phyloP scores from a whole-genome alignment of 257 asterid genomes.

The Ligustrum vulgare region DNA sequence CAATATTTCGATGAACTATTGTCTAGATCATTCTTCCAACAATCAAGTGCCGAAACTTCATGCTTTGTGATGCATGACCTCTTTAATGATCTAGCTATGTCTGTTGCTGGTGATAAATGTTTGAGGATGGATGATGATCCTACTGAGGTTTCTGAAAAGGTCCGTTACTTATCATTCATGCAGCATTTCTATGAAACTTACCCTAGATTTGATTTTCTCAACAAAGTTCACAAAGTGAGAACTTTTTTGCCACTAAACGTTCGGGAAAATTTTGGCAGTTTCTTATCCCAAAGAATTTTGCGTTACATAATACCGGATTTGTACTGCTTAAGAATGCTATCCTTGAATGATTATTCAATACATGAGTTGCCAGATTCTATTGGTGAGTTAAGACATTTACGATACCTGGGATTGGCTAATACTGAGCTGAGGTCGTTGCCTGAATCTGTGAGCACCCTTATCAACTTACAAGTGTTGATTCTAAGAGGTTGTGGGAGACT shows the following conservation, averaged over 20 bases:
- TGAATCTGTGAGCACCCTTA: slow-evolving; percentile 9
- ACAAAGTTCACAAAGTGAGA: slow-evolving; percentile 28
- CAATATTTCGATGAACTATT: slow-evolving; percentile 4
- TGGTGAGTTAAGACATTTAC: slow-evolving; percentile 28
- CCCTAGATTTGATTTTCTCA: slow-evolving; percentile 22
- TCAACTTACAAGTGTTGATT: slow-evolving; percentile 17
- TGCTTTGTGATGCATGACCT: slow-evolving; percentile 16
- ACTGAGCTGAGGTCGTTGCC: slow-evolving; percentile 17
- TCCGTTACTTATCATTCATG: slow-evolving; percentile 31
- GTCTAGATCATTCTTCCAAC: slow-evolving; percentile 13
- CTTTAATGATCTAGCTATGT: slow-evolving; percentile 11
- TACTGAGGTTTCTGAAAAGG: slow-evolving; percentile 13
- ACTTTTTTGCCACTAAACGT: slow-evolving; percentile 30
- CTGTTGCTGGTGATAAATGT: slow-evolving; percentile 17
- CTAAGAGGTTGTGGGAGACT: slow-evolving; percentile 10
- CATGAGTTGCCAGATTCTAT: slow-evolving; percentile 29
- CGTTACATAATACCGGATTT: slow-evolving; percentile 17
- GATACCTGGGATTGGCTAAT: slow-evolving; percentile 21
- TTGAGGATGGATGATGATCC: slow-evolving; percentile 28
- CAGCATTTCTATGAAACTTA: slow-evolving; percentile 22
- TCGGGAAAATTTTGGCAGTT: slow-evolving; percentile 10
- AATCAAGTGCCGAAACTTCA: background rate
- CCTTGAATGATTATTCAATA: slow-evolving; percentile 28
- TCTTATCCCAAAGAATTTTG: slow-evolving; percentile 20
- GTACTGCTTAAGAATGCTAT: slow-evolving; percentile 25